Base-by-base conservation (phyloP, 1,284 basidiomycete species). In the Cutaneotrichosporon cavernicola region DNA sequence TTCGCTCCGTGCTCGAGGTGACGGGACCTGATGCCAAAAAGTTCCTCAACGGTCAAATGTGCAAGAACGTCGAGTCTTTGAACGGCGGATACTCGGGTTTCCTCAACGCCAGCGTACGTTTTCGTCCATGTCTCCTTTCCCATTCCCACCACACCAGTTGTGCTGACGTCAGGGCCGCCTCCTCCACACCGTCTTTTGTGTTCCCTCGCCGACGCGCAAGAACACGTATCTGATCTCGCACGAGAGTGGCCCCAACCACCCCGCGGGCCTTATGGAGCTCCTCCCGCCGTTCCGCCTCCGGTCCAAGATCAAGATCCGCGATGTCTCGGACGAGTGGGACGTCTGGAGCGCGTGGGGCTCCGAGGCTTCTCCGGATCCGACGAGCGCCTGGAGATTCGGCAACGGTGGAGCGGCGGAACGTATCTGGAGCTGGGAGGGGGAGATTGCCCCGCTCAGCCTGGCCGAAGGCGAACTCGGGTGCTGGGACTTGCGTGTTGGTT, bases 41-140 rank as follows among this genome's bases (percentile, higher is more conserved):
- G 66, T 97, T 97, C 74, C 85, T 98, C 65, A 92, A 97, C 76
- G 96, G 96, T 21, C 82, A 97, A 53, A 84, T 95, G 55, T 49
- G 86, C 82, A 74, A 86, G 83, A 70, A 85, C 89, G 58, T 85
- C 81, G 80, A 77, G 36, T 78, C 82, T 46, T 76, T 84, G 8
- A 81, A 79, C 60, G 82, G 84, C 46, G 88, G 88, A 67, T 97
- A 89, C 76, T 88, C 90, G 32, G 87, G 88, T 0, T 89, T 98
- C 73, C 82, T 98, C 34, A 90, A 93, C 73, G 90, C 94, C 46
- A 91, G 92, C 84, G 92, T 89, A 78, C 70, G 85, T 79, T 32
- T 26, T 26, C 2, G 26, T 26, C 26, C 3, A 26, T 3, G 26
- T 26, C 26, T 26, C 26, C 26, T 26, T 26, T 26, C 26, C 26